Base-by-base conservation (phyloP, 768 basidiomycete genomes). In the Cyclocybe cylindracea region DNA sequence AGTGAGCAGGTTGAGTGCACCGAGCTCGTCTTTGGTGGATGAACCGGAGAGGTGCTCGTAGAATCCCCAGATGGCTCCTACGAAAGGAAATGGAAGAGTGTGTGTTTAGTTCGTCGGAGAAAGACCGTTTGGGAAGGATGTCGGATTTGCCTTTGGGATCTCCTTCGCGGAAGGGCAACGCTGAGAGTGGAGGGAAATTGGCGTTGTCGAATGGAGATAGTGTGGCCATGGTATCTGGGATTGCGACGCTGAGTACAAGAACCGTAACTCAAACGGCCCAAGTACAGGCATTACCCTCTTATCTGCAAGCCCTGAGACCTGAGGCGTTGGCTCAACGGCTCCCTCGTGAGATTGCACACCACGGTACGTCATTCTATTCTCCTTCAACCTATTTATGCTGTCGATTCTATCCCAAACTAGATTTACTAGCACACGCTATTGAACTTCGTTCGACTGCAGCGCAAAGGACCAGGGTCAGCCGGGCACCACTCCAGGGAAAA, bases 31-130 rank as follows among this genome's bases (percentile, higher is more conserved):
- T 44, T 43, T 44, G 5, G 42, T 13, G 29, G 49, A 19, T 4
- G 59, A 46, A 1, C 54, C 37, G 8, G 59, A 60, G 19, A 64
- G 47, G 36, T 60, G 57, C 18, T 64, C 63, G 53, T 64, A 64
- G 46, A 64, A 64, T 29, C 63, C 63, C 63, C 63, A 64, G 19
- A 64, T 59, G 18, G 63, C 63, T 7, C 57, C 63, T 64, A 33
- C 18, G 7, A 10, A 39, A 2, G 18, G 29, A 19, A 39, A 35
- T 16, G 16, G 36, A 34, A 19, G 16, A 5, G 24, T 3, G 24
- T 24, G 2, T 24, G 24, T 3, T 1, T 11, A 31, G 50, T 51
- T 24, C 42, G 39, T 40, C 33, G 19, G 29, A 13, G 10, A 10
- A 10, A 14, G 10, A 31, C 36, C 29, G 19, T n/a, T 37, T 34